phyloP scores from a whole-genome alignment of 2,329 filamentous ascomycete species.

The Paecilomyces variotii region DNA sequence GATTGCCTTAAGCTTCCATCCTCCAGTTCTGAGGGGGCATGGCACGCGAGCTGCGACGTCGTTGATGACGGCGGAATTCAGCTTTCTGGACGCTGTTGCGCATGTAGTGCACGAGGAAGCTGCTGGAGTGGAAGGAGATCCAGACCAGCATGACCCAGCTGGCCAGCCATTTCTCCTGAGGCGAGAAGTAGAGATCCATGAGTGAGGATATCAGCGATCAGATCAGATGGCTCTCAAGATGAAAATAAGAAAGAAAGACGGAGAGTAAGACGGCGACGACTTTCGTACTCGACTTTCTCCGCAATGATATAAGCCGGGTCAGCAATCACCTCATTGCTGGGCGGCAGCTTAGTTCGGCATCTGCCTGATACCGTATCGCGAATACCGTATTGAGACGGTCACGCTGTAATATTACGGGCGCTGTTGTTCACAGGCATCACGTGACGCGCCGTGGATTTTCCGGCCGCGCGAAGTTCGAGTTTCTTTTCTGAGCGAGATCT shows the following conservation, averaged over 20 bases:
- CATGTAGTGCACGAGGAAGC: constrained; percentile 1
- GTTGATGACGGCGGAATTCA: constrained; percentile 1
- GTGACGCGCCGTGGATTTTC: constrained; percentile 21
- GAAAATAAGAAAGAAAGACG: background rate
- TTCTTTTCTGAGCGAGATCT: constrained; percentile 19
- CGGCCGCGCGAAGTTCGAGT: constrained; percentile 15
- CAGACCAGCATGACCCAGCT: constrained; percentile 7
- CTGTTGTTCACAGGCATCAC: background rate
- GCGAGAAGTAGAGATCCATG: constrained; percentile 10
- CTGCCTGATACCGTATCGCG: background rate
- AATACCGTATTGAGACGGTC: background rate
- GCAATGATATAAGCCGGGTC: background rate
- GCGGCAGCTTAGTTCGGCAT: background rate
- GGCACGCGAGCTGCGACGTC: background rate
- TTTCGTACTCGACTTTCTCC: background rate
- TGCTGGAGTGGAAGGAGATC: constrained; percentile 5
- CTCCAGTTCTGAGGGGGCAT: background rate
- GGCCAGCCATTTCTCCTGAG: constrained; percentile 8
- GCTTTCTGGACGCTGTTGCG: constrained; percentile 1
- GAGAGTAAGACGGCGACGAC: background rate
- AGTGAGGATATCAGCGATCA: background rate
- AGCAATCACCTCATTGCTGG: background rate
- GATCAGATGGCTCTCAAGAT: background rate
- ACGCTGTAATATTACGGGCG: constrained; percentile 4
- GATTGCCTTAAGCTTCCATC: background rate